phyloP scores from a whole-genome alignment of 2,329 filamentous ascomycete genomes.

The Huntiella savannae region DNA sequence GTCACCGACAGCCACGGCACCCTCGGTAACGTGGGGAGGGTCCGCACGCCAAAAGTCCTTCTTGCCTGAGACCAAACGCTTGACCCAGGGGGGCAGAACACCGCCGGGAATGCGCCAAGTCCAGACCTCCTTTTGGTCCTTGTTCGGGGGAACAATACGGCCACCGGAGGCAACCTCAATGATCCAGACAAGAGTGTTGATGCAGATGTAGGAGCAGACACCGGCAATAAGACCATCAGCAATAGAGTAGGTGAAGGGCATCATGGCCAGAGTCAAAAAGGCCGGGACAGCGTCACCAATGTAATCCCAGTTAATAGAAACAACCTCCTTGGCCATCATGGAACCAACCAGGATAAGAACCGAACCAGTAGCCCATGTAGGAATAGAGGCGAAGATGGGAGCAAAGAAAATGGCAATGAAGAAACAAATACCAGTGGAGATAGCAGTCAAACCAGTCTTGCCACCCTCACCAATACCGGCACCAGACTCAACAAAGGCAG shows the following conservation, averaged over 20 bases:
- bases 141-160: conserved; percentile 54
- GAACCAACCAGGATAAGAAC: conserved; percentile 77
- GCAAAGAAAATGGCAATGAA: conserved; percentile 56
- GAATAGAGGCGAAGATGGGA: conserved; percentile 57
- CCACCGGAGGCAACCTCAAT: conserved; percentile 48
- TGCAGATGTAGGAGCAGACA: conserved; percentile 54
- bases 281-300: conserved; percentile 68
- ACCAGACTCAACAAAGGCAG: conserved; percentile 57
- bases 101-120: conserved; percentile 60
- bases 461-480: conserved; percentile 61
- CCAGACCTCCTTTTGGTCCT: conserved; percentile 62
- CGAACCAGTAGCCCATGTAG: conserved; percentile 65
- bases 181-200: conserved; percentile 54
- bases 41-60: conserved; percentile 49
- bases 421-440: conserved; percentile 51
- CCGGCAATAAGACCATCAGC: conserved; percentile 72
- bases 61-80: conserved; percentile 44
- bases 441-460: conserved; percentile 52
- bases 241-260: conserved; percentile 84
- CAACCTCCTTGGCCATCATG: conserved; percentile 63
- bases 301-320: conserved; percentile 79
- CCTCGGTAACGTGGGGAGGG: conserved; percentile 12
- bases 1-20: conserved; percentile 2
- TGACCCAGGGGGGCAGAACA: conserved; percentile 55
- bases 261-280: conserved; percentile 64